Base-by-base conservation (phyloP, 1,139 yeast genomes). In the Meyerozyma smithsonii region DNA sequence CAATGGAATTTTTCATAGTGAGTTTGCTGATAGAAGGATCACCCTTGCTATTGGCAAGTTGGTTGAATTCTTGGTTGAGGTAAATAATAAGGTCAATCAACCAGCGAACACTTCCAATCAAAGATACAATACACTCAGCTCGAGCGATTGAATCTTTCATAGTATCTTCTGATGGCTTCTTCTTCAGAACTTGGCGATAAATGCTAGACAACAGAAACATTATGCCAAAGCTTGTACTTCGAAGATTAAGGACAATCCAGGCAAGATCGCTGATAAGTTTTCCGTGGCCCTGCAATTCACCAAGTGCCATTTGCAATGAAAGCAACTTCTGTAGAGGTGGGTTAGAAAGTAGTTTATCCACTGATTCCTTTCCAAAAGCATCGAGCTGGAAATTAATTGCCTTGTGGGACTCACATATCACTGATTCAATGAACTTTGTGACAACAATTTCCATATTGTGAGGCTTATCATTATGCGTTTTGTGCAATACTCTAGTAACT, bases 91-190 rank as follows among this genome's bases (percentile, higher is more conserved):
- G 71, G 54, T 87, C 95, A 32, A 84, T 69, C 43, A 83, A 70
- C 95, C 95, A 88, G 48, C 86, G 73, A n/a, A 83, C 74, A 32
- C 81, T 74, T 0, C 96, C 95, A 16, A 84, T 58, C 39, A 84
- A 69, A 15, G 84, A 75, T 42, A 80, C 61, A 5, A 83, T 68
- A 44, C 79, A 66, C 54, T 81, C 79, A 37, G 80, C 77, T 51
- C 84, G 58, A 40, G 74, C 66, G 14, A 74, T 69, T 1, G 81
- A 71, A 50, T 83, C 87, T 21, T 66, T 68, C 19, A 74, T 49
- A 14, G 69, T 69, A 47, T 79, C 84, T 42, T 71, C 75, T 1
- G 64, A 52, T 0, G 75, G 73, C 47, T 69, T 70, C 49, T 69
- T 69, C 50, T 77, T 69, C 36, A 79, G 73, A 42, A 75, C 70